These are phyloP conservation scores for Trypanosoma melophagium DNA, from an alignment of 208 protist species.

Conservation along the genomic window DNA sequence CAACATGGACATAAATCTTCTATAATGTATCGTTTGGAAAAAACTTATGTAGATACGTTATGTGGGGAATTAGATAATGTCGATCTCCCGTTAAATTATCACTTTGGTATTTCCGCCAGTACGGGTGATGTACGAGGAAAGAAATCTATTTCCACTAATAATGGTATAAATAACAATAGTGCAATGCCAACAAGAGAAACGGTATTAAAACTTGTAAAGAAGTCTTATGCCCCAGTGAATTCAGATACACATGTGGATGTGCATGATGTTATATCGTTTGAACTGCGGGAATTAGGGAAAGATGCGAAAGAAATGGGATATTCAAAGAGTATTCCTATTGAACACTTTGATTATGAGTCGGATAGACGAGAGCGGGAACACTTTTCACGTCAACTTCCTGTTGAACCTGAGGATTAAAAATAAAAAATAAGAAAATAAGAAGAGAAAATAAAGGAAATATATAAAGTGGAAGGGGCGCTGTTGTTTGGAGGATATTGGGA, in stretches of 20 bases:
- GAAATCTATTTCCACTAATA: too few relatives aligned
- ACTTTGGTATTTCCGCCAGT: conserved; percentile 78
- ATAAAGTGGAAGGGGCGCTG: background rate
- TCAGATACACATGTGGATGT: conserved; percentile 69
- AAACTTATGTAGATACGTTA: conserved; percentile 64
- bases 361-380: conserved; percentile 63
- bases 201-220: conserved; percentile 15
- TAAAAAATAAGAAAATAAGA: background rate
- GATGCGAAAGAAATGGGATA: conserved; percentile 77
- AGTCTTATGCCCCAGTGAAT: conserved; percentile 15
- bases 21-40: conserved; percentile 31
- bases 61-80: conserved; percentile 77
- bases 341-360: conserved; percentile 74
- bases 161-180: conserved; percentile 15
- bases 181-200: conserved; percentile 23
- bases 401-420: conserved; percentile 34
- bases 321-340: conserved; percentile 69
- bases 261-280: conserved; percentile 67
- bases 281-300: conserved; percentile 69
- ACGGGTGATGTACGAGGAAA: conserved; percentile 37
- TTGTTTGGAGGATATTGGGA: too few relatives aligned
- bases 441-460: background rate
- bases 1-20: too few relatives aligned
- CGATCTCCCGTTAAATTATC: conserved; percentile 55
- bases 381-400: conserved; percentile 72